Evolutionary conservation across 202 grass and related monocot species (phyloP), one percentile per base, ranked within the genome.

Genomic region (Eragrostis tef): DNA sequence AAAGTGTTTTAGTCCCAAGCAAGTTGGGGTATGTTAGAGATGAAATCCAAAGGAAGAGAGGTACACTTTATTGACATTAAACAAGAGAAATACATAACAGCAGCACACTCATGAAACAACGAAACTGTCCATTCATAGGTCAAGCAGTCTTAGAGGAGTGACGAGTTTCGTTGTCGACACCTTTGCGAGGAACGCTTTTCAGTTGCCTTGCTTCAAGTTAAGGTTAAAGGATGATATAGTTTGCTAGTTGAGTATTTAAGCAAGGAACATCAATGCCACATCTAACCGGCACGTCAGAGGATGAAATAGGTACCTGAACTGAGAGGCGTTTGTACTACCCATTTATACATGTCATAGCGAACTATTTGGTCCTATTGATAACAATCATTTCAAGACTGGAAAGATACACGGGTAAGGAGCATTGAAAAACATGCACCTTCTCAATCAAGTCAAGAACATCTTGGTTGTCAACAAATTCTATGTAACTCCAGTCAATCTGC

Each of bases 391-490:
- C 63, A 71, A 54, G 21, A 51, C 51, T 79, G 61, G 64, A 39
- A 66, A 67, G 1, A 70, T 77, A 68, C 11, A 43, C 71, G 17
- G n/a, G 15, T 71, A 67, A 58, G 27, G 21, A 73, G 24, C 7
- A 70, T 71, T 25, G 20, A 84, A 88, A 81, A 31, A 56, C 12
- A 68, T 66, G 46, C 65, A 92, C 94, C 85, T 93, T 91, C 83
- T 97, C 91, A 80, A 97, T 97, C 76, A 97, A 90, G 85, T 97
- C 94, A 68, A 97, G 70, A 26, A 92, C 91, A 84, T 97, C 91
- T 90, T 97, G 94, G 58, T 97, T 97, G 87, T 97, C 94, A 61
- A 91, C 91, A 88, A 94, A 97, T 79, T 97, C 94, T 77, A 97
- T 97, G 85, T 97, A 97, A 70, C 94, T 97, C 94, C 94, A 97